Conservation (phyloP, 257 asterid species). For the Craterostigma plantagineum region DNA sequence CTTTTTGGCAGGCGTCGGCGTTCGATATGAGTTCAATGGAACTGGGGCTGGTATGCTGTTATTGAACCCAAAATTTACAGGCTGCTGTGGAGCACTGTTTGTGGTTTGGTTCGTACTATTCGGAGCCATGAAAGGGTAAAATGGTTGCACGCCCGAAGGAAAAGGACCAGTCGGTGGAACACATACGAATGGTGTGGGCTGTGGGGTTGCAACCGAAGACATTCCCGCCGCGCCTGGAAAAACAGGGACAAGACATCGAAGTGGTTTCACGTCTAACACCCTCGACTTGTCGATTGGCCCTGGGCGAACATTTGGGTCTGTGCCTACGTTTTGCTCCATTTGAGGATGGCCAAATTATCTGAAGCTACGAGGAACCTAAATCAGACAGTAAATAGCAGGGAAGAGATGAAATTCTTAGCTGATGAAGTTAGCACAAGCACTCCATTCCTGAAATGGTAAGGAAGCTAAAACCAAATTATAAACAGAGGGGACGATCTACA, state of each 20-base stretch:
- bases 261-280: slow-evolving; percentile 65
- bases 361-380: too few relatives aligned
- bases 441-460: too few relatives aligned
- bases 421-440: too few relatives aligned
- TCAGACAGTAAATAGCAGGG: too few relatives aligned
- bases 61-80: slow-evolving; percentile 16
- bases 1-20: slow-evolving; percentile 29
- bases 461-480: too few relatives aligned
- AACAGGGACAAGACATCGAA: slow-evolving; percentile 67
- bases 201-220: slow-evolving; percentile 32
- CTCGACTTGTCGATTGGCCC: slow-evolving; percentile 56
- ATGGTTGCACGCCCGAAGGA: slow-evolving; percentile 84
- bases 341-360: not conserved
- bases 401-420: too few relatives aligned
- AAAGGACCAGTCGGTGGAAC: slow-evolving; percentile 91
- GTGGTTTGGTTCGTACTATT: slow-evolving; percentile 17
- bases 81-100: slow-evolving; percentile 14
- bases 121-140: slow-evolving; percentile 58
- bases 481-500: too few relatives aligned
- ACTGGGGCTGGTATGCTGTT: slow-evolving; percentile 49
- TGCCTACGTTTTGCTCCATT: slow-evolving; percentile 59
- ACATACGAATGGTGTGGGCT: slow-evolving; percentile 73
- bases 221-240: slow-evolving; percentile 47
- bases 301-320: too few relatives aligned
- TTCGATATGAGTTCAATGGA: slow-evolving; percentile 63